Evolutionary conservation across 2,329 filamentous ascomycete species (phyloP).

Genomic region (Tolypocladium album): DNA sequence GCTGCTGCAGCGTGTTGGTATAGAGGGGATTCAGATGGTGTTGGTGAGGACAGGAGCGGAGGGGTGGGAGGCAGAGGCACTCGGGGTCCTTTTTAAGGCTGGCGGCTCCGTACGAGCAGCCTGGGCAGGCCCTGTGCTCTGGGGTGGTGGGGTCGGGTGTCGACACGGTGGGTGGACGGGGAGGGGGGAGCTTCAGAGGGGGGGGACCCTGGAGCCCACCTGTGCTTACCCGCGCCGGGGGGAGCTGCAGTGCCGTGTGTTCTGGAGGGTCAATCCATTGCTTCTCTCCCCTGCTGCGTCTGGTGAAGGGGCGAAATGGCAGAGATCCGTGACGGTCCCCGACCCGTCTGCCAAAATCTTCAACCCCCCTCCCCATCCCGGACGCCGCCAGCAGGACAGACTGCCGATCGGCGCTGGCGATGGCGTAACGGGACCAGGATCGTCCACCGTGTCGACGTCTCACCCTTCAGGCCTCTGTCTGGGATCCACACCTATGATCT

Average conservation of each 20-base stretch:
- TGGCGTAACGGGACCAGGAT: background rate
- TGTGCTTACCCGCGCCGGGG: background rate
- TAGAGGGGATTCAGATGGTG: background rate
- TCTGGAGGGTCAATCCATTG: background rate
- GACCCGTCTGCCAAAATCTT: background rate
- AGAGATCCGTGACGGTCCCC: background rate
- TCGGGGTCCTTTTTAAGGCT: slow-evolving; percentile 12
- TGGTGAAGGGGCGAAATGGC: background rate
- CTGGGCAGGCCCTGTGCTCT: background rate
- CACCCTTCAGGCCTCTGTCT: background rate
- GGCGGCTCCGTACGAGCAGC: background rate
- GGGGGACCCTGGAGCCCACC: background rate
- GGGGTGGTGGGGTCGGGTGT: background rate
- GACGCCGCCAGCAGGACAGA: background rate
- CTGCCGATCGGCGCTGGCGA: background rate
- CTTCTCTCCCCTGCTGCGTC: background rate
- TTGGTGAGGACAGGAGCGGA: background rate
- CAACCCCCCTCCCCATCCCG: background rate
- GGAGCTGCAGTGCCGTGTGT: background rate
- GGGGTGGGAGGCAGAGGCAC: background rate
- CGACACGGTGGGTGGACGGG: too few relatives aligned
- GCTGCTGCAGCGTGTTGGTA: background rate
- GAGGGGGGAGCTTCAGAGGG: background rate
- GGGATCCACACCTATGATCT: background rate
- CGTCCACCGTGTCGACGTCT: background rate